Base-by-base conservation (phyloP, 1,284 basidiomycete genomes). In the Sanghuangporus baumii region DNA sequence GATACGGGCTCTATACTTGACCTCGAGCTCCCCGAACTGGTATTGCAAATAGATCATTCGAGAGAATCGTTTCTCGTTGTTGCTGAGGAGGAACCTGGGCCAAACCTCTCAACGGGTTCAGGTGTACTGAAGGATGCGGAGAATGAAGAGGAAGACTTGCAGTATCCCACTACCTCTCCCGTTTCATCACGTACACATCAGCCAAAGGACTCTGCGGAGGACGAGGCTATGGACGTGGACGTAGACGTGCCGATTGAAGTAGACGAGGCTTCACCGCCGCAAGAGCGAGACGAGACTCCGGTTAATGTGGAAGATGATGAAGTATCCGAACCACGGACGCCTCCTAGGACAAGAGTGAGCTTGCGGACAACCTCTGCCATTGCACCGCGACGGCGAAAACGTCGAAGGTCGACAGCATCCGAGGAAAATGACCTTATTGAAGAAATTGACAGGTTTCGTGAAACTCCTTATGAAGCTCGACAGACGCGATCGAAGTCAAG, bases 171-270 rank as follows among this genome's bases (percentile, higher is more conserved):
- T 50, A 38, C 47, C 16, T 61, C 52, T 0, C 63, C 64, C 2
- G 20, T 65, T 16, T 68, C 72, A 26, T 69, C 71, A 36, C 67
- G 66, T 43, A 74, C 74, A 60, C 71, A 23, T 31, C 31, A 46
- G n/a, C 51, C 16, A 40, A 23, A 43, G 23, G 56, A 14, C 18
- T n/a, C 37, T 26, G 61, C 40, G 37, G 23, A 23, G 12, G 46
- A 58, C 7, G 46, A 26, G 23, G 56, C 18, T 26, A 38, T n/a
- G 31, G 38, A 18, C 5, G 56, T 52, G 31, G 58, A 48, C 46
- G 41, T 34, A 37, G 58, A 20, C n/a, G 23, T 57, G 46, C 46
- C 56, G 2, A 40, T 6, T 4, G 57, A 23, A 36, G 57, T 52
- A n/a, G 37, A 58, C 2, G 50, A 41, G 34, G 1, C 41, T 7